Percentiles rank a stretch among this genome's conserved stretches.
These are phyloP conservation scores for Metschnikowia continentalis DNA, from an alignment of 805 yeast genomes.

Conservation along the genomic window DNA sequence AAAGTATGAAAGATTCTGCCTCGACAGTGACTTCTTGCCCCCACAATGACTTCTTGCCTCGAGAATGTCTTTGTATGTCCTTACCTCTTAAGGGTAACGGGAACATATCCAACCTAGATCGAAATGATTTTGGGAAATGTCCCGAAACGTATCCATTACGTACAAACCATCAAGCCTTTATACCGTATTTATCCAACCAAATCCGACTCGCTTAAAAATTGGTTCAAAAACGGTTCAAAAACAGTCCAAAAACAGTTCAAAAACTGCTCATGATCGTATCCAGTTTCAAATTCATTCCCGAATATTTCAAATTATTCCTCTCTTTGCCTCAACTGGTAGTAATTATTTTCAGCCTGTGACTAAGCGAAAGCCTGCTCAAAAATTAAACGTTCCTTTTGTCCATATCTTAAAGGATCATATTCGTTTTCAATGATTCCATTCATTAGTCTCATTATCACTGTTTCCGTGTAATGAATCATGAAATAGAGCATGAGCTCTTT, in stretches of 20 bases:
- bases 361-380: constrained; percentile 34
- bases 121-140: no score
- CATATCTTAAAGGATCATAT: constrained; percentile 5
- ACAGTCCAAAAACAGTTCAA: no score
- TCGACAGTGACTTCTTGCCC: neutral
- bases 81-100: neutral
- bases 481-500: neutral
- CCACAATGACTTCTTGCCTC: no score
- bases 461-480: neutral
- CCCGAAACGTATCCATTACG: no score
- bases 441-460: constrained; percentile 31
- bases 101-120: no score
- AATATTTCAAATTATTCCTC: constrained; percentile 25
- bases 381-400: constrained; percentile 22
- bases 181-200: neutral
- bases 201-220: neutral
- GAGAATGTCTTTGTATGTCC: neutral
- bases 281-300: neutral
- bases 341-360: constrained; percentile 49
- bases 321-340: constrained; percentile 50
- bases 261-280: neutral
- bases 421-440: constrained; percentile 40
- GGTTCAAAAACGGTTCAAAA: neutral
- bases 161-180: no score
- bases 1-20: no score